Percentiles rank a stretch among this genome's conserved stretches.
Conservation (phyloP, 2,329 filamentous ascomycete genomes). For the Sclerotinia glacialis region DNA sequence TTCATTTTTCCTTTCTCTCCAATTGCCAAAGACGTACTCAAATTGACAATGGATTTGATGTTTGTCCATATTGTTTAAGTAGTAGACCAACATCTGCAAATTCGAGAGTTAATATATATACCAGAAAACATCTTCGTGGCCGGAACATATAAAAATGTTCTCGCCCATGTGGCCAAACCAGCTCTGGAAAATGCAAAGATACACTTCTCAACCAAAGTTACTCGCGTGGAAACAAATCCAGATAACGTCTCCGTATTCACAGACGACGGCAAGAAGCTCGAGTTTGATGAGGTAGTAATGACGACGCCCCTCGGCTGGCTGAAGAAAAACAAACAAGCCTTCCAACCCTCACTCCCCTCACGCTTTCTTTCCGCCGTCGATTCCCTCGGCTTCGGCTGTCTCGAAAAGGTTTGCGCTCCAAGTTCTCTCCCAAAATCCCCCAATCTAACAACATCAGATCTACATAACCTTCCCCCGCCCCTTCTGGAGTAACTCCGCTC, state of each 20-base stretch:
- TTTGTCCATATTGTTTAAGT: not conserved
- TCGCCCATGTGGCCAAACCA: slow-evolving; percentile 34
- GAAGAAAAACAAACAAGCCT: slow-evolving; percentile 44
- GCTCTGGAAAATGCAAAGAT: slow-evolving; percentile 32
- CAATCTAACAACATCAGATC: slow-evolving; percentile 28
- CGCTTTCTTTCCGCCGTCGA: slow-evolving; percentile 47
- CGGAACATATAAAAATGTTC: slow-evolving; percentile 38
- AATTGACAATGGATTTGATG: no score
- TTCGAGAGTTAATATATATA: not conserved
- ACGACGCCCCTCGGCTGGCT: slow-evolving; percentile 52
- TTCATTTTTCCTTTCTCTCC: not conserved
- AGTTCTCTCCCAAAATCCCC: not conserved
- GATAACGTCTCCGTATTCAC: slow-evolving; percentile 26
- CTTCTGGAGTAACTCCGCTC: slow-evolving; percentile 52
- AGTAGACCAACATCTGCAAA: not conserved
- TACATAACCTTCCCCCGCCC: slow-evolving; percentile 57
- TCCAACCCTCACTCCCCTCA: slow-evolving; percentile 45
- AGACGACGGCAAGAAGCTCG: slow-evolving; percentile 24
- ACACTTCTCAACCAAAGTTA: slow-evolving; percentile 32
- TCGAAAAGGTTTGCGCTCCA: slow-evolving; percentile 49
- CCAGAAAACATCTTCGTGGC: slow-evolving; percentile 38
- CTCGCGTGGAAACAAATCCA: slow-evolving; percentile 23
- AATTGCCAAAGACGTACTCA: not conserved
- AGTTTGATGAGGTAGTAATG: slow-evolving; percentile 47
- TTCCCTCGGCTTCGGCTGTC: slow-evolving; percentile 46